Evolutionary conservation across 495 filamentous ascomycete species (phyloP).

Genomic region (Penicillium tannophilum): DNA sequence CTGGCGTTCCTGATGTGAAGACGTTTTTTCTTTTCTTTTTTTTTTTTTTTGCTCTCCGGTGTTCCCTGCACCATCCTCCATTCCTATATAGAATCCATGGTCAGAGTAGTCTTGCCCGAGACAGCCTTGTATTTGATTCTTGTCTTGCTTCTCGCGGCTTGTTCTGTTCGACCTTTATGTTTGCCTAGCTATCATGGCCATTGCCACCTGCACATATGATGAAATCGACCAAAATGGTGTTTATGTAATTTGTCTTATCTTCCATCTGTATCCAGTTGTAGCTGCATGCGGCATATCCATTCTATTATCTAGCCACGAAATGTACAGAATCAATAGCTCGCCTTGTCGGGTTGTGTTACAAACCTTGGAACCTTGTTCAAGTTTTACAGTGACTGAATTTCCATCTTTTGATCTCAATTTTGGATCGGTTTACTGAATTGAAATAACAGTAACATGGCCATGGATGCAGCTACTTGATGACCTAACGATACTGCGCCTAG

Average conservation of each 20-base stretch:
- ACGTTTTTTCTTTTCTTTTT: not conserved
- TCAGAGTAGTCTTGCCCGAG: constrained; percentile 7
- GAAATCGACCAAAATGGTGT: constrained; percentile 1
- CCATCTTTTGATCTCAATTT: too few species aligned
- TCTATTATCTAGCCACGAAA: not conserved
- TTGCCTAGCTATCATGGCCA: constrained; percentile 10
- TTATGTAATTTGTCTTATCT: constrained; percentile 8
- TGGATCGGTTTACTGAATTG: too few species aligned
- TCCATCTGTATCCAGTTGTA: constrained; percentile 3
- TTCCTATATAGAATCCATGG: constrained; percentile 2
- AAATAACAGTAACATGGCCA: too few species aligned
- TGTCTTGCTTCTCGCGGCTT: constrained; percentile 1
- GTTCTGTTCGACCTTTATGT: not conserved
- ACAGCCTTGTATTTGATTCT: not conserved
- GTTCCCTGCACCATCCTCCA: not conserved
- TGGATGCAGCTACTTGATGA: too few species aligned
- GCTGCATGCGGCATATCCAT: not conserved
- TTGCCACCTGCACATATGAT: constrained; percentile 11
- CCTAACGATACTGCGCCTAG: too few species aligned
- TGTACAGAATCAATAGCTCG: too few species aligned
- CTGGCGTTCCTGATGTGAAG: constrained; percentile 20
- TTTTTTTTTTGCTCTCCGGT: not conserved
- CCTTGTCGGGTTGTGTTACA: too few species aligned
- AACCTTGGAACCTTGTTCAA: too few species aligned
- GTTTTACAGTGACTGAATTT: too few species aligned